Evolutionary conservation across 176 grass and related monocot genomes (phyloP).

Genomic region (Olyra latifolia): DNA sequence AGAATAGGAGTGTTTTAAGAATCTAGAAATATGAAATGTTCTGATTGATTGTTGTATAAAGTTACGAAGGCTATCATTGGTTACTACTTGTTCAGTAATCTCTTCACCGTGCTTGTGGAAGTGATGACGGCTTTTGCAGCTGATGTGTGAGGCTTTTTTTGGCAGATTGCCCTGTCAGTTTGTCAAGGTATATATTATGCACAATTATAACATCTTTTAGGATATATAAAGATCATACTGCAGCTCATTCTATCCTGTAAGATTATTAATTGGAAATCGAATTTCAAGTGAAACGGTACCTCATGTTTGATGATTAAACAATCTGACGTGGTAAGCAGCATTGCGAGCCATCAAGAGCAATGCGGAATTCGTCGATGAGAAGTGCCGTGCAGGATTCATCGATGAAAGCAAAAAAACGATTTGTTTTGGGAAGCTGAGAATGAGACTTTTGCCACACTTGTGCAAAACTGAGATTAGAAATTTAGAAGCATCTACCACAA

Average conservation of each 20-base stretch:
- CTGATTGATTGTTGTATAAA: constrained; percentile 57
- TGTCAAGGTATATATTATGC: not conserved
- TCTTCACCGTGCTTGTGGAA: not conserved
- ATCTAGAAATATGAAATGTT: constrained; percentile 37
- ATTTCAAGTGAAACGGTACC: not conserved
- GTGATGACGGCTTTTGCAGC: not conserved
- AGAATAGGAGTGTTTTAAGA: constrained; percentile 31
- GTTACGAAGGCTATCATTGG: constrained; percentile 32
- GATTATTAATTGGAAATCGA: not conserved
- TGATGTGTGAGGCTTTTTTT: not conserved
- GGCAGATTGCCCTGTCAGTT: not conserved
- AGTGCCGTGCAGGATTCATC: too few species aligned
- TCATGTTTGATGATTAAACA: not conserved
- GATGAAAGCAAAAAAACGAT: not conserved
- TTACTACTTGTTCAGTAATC: constrained; percentile 27
- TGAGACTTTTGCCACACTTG: not conserved
- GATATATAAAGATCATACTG: not conserved
- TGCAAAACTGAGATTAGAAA: not conserved
- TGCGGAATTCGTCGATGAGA: not conserved
- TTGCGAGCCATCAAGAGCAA: not conserved
- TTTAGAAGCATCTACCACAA: not conserved
- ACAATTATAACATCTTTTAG: not conserved
- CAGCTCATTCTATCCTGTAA: not conserved
- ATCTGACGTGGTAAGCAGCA: not conserved
- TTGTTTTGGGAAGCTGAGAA: not conserved